Base-by-base conservation (phyloP, 2,329 filamentous ascomycete genomes). In the Fusarium sp. region DNA sequence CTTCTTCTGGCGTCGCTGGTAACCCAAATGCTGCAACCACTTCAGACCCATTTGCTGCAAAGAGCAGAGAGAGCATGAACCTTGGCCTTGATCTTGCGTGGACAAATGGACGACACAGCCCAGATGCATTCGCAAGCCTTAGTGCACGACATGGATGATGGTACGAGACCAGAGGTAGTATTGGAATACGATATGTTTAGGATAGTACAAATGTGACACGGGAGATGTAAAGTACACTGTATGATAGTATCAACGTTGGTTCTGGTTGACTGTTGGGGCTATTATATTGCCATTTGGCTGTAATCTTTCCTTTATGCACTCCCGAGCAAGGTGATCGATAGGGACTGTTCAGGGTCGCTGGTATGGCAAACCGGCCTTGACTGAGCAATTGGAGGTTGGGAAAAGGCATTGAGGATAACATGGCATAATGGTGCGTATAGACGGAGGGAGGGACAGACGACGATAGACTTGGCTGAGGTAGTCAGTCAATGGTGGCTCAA, bases 51-150 rank as follows among this genome's bases (percentile, higher is more conserved):
- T 87, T 77, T 79, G 77, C 70, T 77, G 77, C 77, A 64, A 72
- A 69, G 68, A 95, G 92, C 76, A 88, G 92, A 54, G 93, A 95
- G 78, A 95, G 92, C 80, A 89, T 93, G 79, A 89, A 86, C 61
- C 86, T 90, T 73, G 88, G 92, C 44, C 85, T 90, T 80, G 89
- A 89, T 62, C 88, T 91, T 85, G 86, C 88, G 50, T 91, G 89
- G 89, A 86, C 86, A 76, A 91, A 91, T 75, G 93, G 93, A 15
- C 85, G 93, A 45, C 92, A 95, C 78, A 94, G 92, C 75, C 93
- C 93, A 7, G 93, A 95, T 81, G 93, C 93, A 20, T 95, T 95
- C 85, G 90, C 92, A 6, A 93, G 91, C 56, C 83, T 95, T 71
- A 94, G 92, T 77, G 90, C 92, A 58, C 84, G 88, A 73, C 86